These are phyloP conservation scores for Macrophomina pseudophaseolina DNA, from an alignment of 2,329 filamentous ascomycete species.

Conservation along the genomic window DNA sequence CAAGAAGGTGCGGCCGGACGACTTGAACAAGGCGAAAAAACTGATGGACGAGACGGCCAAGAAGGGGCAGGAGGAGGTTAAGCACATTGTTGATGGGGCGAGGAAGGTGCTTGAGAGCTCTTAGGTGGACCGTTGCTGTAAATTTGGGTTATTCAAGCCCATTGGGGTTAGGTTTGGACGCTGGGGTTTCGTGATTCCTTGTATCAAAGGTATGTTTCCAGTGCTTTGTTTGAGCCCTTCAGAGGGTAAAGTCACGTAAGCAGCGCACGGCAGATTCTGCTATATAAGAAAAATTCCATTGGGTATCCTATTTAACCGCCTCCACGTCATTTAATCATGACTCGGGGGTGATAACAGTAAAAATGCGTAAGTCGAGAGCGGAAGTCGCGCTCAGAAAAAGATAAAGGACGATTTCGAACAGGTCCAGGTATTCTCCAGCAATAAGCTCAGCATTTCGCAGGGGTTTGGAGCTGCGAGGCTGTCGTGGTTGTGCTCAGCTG, in stretches of 20 bases:
- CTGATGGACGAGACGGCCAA: conserved; percentile 58
- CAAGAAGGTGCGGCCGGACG: conserved; percentile 53
- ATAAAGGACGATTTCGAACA: no score
- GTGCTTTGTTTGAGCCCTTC: neutral
- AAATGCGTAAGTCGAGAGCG: no score
- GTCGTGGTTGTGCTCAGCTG: no score
- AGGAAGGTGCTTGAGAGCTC: conserved; percentile 52
- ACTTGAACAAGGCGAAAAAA: conserved; percentile 54
- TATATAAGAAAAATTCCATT: neutral
- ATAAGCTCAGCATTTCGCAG: no score
- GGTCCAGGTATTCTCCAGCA: no score
- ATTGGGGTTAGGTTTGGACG: no score
- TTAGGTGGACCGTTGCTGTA: conserved; percentile 3
- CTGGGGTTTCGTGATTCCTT: neutral
- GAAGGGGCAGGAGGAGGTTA: conserved; percentile 54
- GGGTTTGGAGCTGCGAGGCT: no score
- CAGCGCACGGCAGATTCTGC: neutral
- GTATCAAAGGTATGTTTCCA: conserved; percentile 1
- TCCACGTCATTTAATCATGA: neutral
- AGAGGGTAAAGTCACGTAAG: neutral
- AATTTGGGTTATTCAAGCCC: no score
- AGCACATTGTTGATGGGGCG: conserved; percentile 54
- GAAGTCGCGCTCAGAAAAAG: no score
- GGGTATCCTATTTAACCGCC: neutral
- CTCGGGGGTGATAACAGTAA: neutral